Percentiles rank a stretch among this genome's conserved stretches.
Evolutionary conservation across 345 rosid genomes (phyloP).

Genomic region (Adansonia digitata): DNA sequence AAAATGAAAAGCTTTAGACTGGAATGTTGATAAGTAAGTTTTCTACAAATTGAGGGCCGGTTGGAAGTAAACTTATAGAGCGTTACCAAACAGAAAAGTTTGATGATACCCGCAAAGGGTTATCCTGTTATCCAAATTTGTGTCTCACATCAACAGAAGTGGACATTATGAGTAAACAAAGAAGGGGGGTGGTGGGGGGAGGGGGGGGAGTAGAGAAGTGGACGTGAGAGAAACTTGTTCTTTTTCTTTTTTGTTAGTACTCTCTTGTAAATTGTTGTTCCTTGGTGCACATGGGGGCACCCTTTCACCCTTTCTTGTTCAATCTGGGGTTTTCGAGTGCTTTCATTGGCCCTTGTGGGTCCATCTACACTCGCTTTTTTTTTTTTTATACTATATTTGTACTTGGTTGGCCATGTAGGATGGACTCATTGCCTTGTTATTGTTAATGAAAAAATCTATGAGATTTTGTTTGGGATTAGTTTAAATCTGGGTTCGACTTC

Average conservation of each 20-base stretch:
- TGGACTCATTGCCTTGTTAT: neutral
- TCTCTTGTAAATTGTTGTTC: conserved; percentile 10
- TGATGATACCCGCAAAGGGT: conserved; percentile 3
- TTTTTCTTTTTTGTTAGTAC: too few relatives aligned
- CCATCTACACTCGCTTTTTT: conserved; percentile 11
- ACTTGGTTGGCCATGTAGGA: neutral
- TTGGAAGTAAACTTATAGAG: neutral
- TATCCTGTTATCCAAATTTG: conserved; percentile 24
- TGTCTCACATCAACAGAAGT: conserved; percentile 19
- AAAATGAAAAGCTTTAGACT: too few relatives aligned
- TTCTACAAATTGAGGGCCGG: neutral
- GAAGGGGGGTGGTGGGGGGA: neutral
- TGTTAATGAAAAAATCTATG: too few relatives aligned
- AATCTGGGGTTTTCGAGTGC: conserved; percentile 27
- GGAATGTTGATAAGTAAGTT: neutral
- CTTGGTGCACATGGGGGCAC: conserved; percentile 26
- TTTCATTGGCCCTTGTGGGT: conserved; percentile 13
- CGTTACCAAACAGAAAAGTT: conserved; percentile 11
- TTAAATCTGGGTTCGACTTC: too few relatives aligned
- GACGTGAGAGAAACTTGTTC: conserved; percentile 16
- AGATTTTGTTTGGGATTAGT: too few relatives aligned
- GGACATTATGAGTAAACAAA: conserved; percentile 17
- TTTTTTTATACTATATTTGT: neutral
- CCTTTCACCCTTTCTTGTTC: conserved; percentile 14
- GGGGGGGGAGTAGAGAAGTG: conserved; percentile 6